Conservation (phyloP, 805 yeast species). For the Nakazawaea anatomiae region DNA sequence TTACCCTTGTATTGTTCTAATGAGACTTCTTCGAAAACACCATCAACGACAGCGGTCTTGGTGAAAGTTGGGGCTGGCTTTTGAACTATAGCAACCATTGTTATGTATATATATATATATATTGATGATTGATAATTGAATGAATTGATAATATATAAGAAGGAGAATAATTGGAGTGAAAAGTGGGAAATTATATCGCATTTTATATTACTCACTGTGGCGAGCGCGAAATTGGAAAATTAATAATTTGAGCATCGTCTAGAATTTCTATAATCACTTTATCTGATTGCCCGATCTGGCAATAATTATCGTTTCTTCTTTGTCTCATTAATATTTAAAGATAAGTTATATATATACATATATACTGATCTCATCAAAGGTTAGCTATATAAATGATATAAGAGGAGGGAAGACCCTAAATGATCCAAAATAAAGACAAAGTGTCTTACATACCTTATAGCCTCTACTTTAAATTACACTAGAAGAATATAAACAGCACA, state of each 20-base stretch:
- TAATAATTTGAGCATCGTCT: background rate
- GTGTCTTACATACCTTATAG: no score
- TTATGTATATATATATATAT: constrained; percentile 10
- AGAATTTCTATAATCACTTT: background rate
- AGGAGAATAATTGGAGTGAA: background rate
- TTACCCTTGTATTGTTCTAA: constrained; percentile 96
- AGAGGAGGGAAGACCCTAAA: no score
- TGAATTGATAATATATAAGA: background rate
- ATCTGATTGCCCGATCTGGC: background rate
- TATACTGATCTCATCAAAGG: no score
- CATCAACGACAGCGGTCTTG: constrained; percentile 97
- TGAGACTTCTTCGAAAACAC: constrained; percentile 90
- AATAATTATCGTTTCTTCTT: no score
- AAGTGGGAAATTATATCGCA: background rate
- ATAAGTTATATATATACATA: no score
- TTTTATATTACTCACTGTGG: background rate
- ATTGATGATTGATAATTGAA: background rate
- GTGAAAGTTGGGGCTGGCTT: constrained; percentile 95
- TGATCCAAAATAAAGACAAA: no score
- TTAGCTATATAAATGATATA: no score
- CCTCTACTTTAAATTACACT: no score
- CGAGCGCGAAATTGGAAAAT: background rate
- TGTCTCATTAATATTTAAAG: no score
- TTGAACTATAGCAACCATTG: constrained; percentile 87
- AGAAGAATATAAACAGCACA: no score